Evolutionary conservation across 768 basidiomycete species (phyloP), one percentile per base, ranked within the genome.

Genomic region (Leucocoprinus sp.): DNA sequence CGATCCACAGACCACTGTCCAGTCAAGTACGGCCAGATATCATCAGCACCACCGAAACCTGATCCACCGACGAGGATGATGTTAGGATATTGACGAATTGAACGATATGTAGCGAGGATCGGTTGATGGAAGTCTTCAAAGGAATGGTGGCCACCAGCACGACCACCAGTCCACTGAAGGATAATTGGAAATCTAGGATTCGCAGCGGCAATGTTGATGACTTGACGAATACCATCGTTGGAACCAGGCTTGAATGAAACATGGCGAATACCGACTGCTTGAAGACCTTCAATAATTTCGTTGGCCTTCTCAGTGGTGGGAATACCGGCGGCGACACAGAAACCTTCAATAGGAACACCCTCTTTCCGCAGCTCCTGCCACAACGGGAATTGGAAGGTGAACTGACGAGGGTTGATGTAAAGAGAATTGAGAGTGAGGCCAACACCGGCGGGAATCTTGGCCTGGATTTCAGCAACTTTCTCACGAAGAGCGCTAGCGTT

Each of bases 51-150:
- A 54, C 95, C 95, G 59, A 98, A 97, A 36, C 96, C 95, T 36
- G 93, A 95, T 8, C 96, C 96, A 42, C 78, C 93, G 26, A 98
- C 82, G 46, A 98, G 83, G 36, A 78, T 74, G 54, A 98, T 84
- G 66, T 99, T 99, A 39, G 75, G 56, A 50, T 93, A 85, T 54
- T 86, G 82, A 49, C 96, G 86, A 59, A 99, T 97, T 12, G 84
- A 67, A 28, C 81, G 75, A 63, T 99, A 99, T 0, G 93, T 97
- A 29, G 83, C 68, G 40, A 98, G 70, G 55, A 97, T 79, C 0
- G 96, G 95, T 62, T 93, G 92, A 57, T 97, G 95, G 78, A 98
- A 93, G 62, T 99, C 96, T 63, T 99, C 96, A 64, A 82, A 98
- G 2, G 90, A 93, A 68, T 98, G 96, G 56, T 99, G 96, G 40